A percentile compares a stretch with the other conserved stretches of the same genome.
Conservation (phyloP, 768 basidiomycete species). For the Favolaschia claudopus region DNA sequence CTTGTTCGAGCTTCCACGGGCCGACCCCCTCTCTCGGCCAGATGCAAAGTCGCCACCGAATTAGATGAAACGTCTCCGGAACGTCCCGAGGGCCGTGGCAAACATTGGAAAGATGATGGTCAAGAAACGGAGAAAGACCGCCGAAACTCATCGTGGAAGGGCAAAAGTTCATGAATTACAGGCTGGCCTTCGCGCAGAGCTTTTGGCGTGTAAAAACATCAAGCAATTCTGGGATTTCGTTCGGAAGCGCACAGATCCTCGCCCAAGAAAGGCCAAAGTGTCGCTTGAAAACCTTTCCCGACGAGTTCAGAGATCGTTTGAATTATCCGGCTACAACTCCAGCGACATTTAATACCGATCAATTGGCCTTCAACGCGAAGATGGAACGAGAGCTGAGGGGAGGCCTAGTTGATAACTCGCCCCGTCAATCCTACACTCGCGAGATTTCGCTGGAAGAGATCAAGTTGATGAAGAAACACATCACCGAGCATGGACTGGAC, state of each 20-base stretch:
- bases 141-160: not conserved
- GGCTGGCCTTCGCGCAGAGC: not conserved
- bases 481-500: not conserved
- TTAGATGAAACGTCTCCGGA: not conserved
- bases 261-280: not conserved
- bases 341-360: not conserved
- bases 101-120: not conserved
- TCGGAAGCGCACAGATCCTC: no score
- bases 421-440: not conserved
- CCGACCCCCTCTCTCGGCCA: no score
- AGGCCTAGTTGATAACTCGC: not conserved
- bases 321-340: not conserved
- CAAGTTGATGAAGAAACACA: not conserved
- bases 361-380: not conserved
- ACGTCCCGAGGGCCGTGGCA: not conserved
- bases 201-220: not conserved
- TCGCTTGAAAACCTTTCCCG: not conserved
- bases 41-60: not conserved
- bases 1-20: not conserved
- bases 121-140: no score
- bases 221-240: conserved; percentile 5
- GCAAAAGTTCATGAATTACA: conserved; percentile 7
- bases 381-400: not conserved
- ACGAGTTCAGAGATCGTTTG: not conserved
- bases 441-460: not conserved